Conservation (phyloP, 1,139 yeast species). For the Blastobotrys elegans region DNA sequence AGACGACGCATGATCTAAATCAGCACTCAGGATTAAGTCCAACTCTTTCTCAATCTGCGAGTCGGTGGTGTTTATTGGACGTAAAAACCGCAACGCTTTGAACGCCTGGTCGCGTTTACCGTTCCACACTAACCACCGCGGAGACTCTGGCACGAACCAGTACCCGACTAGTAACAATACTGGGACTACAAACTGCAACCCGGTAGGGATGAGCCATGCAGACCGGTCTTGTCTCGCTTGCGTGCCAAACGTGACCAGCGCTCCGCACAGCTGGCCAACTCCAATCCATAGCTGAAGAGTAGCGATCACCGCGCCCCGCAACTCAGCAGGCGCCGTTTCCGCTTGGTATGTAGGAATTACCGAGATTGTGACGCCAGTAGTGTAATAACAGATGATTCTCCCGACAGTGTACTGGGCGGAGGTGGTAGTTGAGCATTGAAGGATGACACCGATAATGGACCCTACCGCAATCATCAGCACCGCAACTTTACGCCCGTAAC, state of each 20-base stretch:
- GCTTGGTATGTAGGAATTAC: neutral
- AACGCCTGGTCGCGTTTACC: conserved; percentile 14
- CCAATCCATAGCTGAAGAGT: conserved; percentile 2
- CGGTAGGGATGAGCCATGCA: neutral
- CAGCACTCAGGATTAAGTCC: conserved; percentile 11
- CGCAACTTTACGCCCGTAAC: neutral
- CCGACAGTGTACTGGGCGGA: conserved; percentile 3
- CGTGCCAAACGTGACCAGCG: neutral
- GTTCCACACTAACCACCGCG: conserved; percentile 14
- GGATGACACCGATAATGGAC: neutral
- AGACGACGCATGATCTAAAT: neutral
- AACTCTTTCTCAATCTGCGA: conserved; percentile 8
- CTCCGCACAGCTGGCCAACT: neutral
- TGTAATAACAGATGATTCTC: neutral
- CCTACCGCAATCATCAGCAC: neutral
- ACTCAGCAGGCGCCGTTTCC: neutral
- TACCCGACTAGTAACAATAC: conserved; percentile 7
- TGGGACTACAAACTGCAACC: conserved; percentile 7
- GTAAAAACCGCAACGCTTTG: conserved; percentile 5
- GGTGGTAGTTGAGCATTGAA: neutral
- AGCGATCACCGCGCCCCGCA: neutral
- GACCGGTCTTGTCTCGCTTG: neutral
- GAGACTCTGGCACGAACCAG: conserved; percentile 7
- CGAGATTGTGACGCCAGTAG: neutral
- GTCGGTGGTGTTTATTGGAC: neutral